A percentile compares a stretch with the other conserved stretches of the same genome.
These are phyloP conservation scores for Trichaptum fuscoviolaceum DNA, from an alignment of 768 basidiomycete genomes.

Conservation along the genomic window DNA sequence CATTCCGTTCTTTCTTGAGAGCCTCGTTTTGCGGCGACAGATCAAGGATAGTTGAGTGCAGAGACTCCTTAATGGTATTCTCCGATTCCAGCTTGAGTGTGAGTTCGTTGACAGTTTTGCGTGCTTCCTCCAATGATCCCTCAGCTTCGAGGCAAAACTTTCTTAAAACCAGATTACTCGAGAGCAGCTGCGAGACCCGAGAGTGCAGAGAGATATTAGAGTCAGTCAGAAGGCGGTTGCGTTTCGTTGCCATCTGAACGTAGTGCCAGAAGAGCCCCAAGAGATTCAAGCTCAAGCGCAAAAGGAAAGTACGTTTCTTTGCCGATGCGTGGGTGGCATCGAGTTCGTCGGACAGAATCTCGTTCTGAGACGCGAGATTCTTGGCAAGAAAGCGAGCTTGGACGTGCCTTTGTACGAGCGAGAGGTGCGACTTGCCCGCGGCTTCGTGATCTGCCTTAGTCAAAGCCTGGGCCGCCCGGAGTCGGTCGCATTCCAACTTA, in stretches of 20 bases:
- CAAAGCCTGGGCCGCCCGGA: neutral
- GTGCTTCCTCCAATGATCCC: neutral
- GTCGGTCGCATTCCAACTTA: neutral
- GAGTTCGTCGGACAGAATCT: neutral
- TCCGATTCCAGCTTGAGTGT: neutral
- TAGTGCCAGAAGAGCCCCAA: neutral
- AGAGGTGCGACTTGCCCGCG: neutral
- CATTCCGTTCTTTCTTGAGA: neutral
- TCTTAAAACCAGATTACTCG: neutral
- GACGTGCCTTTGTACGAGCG: neutral
- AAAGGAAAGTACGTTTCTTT: neutral
- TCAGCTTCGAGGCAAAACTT: neutral
- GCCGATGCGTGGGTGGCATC: neutral
- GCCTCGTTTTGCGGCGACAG: neutral
- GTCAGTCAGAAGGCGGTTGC: neutral
- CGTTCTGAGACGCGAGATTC: neutral
- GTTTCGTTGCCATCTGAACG: neutral
- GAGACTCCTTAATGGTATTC: neutral
- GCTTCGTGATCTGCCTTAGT: neutral
- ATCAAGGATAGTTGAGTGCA: neutral
- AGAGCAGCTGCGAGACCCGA: neutral
- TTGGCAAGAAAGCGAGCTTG: neutral
- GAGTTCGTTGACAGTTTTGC: neutral
- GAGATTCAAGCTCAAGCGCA: neutral
- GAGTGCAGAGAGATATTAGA: neutral